These are phyloP conservation scores for Chaetomium sp. DNA, from an alignment of 2,329 filamentous ascomycete genomes.

Conservation along the genomic window DNA sequence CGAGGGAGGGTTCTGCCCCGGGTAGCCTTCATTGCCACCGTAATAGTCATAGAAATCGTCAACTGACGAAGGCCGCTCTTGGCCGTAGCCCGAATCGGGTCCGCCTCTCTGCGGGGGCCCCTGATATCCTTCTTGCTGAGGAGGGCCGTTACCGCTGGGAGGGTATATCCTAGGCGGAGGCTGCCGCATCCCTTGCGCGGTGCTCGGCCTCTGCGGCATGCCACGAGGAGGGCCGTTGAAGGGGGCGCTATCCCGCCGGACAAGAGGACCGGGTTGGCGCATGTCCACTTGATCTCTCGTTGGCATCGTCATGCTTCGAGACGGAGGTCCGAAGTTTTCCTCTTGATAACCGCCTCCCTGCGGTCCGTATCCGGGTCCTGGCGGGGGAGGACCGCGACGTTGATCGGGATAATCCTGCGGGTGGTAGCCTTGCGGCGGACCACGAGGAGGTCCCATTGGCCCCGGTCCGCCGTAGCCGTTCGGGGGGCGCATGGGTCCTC, in stretches of 20 bases:
- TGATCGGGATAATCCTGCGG: slow-evolving; percentile 43
- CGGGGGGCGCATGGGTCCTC: slow-evolving; percentile 40
- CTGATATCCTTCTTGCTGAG: slow-evolving; percentile 40
- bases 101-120: slow-evolving; percentile 40
- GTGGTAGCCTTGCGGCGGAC: slow-evolving; percentile 43
- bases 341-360: slow-evolving; percentile 41
- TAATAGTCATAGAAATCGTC: slow-evolving; percentile 62
- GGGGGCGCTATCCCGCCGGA: slow-evolving; percentile 49
- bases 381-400: slow-evolving; percentile 39
- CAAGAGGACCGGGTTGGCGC: slow-evolving; percentile 40
- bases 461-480: slow-evolving; percentile 38
- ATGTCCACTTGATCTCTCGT: slow-evolving; percentile 49
- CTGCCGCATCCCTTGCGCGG: slow-evolving; percentile 55
- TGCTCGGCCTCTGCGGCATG: slow-evolving; percentile 57
- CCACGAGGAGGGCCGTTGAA: slow-evolving; percentile 45
- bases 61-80: slow-evolving; percentile 44
- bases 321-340: slow-evolving; percentile 53
- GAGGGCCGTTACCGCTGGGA: slow-evolving; percentile 45
- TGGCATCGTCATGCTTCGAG: slow-evolving; percentile 66
- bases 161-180: slow-evolving; percentile 57
- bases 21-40: slow-evolving; percentile 42
- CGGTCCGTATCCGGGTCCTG: slow-evolving; percentile 34
- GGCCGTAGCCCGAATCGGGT: slow-evolving; percentile 43
- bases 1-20: slow-evolving; percentile 35
- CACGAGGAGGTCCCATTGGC: slow-evolving; percentile 38